Base-by-base conservation (phyloP, 1,284 basidiomycete species). In the Pterulicium gracile region DNA sequence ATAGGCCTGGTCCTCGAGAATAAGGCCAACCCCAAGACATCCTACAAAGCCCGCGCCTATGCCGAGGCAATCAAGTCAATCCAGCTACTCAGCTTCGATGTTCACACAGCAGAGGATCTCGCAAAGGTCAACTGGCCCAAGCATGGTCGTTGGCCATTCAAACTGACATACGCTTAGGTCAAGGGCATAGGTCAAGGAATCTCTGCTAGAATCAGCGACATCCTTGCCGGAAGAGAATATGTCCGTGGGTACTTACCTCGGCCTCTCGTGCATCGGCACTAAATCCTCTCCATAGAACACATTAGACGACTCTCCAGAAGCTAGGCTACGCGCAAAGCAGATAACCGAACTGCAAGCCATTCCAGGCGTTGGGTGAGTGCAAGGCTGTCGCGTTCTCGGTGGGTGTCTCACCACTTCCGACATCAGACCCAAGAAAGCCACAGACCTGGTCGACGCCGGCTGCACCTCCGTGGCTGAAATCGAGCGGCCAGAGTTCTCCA, bases 381-480 rank as follows among this genome's bases (percentile, higher is more conserved):
- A 24, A 34, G n/a, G 54, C 51, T 1, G 44, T 56, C 4, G 27
- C 52, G 3, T 39, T 27, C 44, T 45, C 22, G 32, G 24, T 10
- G 4, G 15, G 14, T 15, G 3, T 32, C 5, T 18, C 13, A 18
- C 17, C 24, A 46, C 13, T 42, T 15, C 46, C 21, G 41, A 21
- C n/a, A 18, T 22, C 50, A 73, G 71, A n/a, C 36, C 48, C 24
- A 53, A 50, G 5, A 72, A 58, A 22, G 77, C 76, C 3, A 54
- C 58, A 24, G 52, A 61, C 15, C 64, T 79, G 2, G 63, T 69
- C 34, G 60, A 64, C 2, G 69, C 67, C 13, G 78, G 78, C 7
- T 78, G 73, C 48, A 58, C 49, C 47, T 63, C 63, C 1, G n/a
- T 70, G n/a, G 56, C 58, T 7, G 66, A 74, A 43, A 57, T 79